Evolutionary conservation across 2,329 filamentous ascomycete species (phyloP), one percentile per base, ranked within the genome.

Genomic region (Juglanconis sp.): DNA sequence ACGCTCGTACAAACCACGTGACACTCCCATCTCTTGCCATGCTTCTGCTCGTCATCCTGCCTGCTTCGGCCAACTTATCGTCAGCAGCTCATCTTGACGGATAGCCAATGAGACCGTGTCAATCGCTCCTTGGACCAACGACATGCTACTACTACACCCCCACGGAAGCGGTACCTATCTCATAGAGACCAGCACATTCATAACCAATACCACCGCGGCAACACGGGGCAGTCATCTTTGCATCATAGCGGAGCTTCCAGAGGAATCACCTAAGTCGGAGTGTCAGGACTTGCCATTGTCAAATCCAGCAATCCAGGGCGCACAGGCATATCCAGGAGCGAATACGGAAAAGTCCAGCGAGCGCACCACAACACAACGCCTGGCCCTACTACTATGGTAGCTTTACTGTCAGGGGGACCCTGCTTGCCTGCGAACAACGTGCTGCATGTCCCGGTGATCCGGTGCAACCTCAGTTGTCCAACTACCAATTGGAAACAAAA

Each of bases 401-500:
- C 24, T 24, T 24, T 24, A 24, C n/a, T 24, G n/a, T n/a, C n/a
- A 48, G 46, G 46, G 31, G 46, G 46, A 48, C 46, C 46, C 46
- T 24, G 15, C 13, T 40, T 40, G n/a, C 15, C 31, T n/a, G 53
- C 32, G 32, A 17, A 46, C 17, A 48, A 24, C 46, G 17, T 11
- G 24, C 35, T 24, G 42, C 32, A 46, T n/a, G 40, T 55, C n/a
- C 42, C 42, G 40, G 32, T 5, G 42, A n/a, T 42, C 51, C 51
- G 53, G 31, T 32, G 53, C 40, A 47, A 30, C 53, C 53, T 32
- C 30, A 47, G 40, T 13, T 32, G 34, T 30, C 10, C 30, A 36
- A 13, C 36, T 40, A 47, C 53, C 53, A 47, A 55, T 55, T 24
- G 53, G 53, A 55, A 47, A 11, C 31, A 47, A 36, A 47, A 54